Conservation (phyloP, 73 alveolate genomes). For the Tetrahymena elliotti region DNA sequence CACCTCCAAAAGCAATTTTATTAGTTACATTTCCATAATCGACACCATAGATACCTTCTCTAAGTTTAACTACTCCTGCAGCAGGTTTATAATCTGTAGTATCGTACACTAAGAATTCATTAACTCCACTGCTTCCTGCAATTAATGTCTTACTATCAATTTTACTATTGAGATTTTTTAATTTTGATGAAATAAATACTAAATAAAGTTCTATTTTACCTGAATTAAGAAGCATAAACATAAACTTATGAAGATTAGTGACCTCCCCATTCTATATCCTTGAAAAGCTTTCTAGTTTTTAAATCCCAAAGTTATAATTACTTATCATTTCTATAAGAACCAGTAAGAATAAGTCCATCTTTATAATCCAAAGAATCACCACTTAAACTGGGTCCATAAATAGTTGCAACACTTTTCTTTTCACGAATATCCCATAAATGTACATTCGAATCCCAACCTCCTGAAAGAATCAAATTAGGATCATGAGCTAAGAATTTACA, state of each 20-base stretch:
- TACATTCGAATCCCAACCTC: conserved; percentile 97
- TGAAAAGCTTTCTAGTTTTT: conserved; percentile 42
- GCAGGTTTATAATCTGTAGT: neutral
- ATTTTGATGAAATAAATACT: neutral
- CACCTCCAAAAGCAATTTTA: conserved; percentile 72
- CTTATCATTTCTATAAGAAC: conserved; percentile 58
- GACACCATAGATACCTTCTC: conserved; percentile 47
- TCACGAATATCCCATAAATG: conserved; percentile 87
- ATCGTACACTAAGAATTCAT: conserved; percentile 27
- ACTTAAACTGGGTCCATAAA: conserved; percentile 90
- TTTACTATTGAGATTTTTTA: neutral
- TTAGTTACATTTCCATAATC: conserved; percentile 63
- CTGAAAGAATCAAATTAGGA: conserved; percentile 72
- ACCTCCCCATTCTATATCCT: conserved; percentile 52
- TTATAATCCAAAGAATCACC: conserved; percentile 89
- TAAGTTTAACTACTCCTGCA: conserved; percentile 5
- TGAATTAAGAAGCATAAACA: conserved; percentile 28
- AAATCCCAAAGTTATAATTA: conserved; percentile 60
- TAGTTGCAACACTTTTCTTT: conserved; percentile 60
- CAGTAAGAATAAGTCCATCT: conserved; percentile 42
- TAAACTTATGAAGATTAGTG: neutral
- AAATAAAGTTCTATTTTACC: neutral
- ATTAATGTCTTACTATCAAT: conserved; percentile 14
- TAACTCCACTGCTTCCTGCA: conserved; percentile 47
- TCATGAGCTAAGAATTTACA: conserved; percentile 74